These are phyloP conservation scores for Colletotrichum navitas DNA, from an alignment of 2,329 filamentous ascomycete species.

Conservation along the genomic window DNA sequence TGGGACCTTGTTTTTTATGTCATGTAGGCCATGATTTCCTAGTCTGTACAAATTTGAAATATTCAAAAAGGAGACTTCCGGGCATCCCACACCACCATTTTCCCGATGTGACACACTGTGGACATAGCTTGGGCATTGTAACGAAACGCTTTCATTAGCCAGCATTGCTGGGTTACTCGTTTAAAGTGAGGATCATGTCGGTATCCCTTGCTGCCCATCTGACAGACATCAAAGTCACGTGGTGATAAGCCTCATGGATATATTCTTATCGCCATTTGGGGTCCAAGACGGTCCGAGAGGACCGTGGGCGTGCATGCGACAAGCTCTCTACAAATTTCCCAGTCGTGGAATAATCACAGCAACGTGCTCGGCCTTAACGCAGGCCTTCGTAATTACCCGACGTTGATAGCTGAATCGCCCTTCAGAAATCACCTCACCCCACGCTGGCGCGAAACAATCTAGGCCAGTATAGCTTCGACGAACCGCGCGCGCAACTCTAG, in stretches of 20 bases:
- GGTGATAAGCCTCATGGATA: constrained; percentile 5
- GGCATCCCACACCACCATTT: background rate
- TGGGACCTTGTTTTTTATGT: constrained; percentile 46
- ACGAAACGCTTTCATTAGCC: background rate
- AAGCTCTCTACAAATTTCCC: constrained; percentile 32
- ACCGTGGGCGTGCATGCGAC: constrained; percentile 28
- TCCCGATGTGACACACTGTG: no score
- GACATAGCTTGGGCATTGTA: no score
- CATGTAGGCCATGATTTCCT: constrained; percentile 44
- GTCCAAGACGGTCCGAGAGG: constrained; percentile 20
- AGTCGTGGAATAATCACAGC: constrained; percentile 7
- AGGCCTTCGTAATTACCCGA: constrained; percentile 6
- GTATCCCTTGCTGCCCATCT: background rate
- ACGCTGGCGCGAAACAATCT: background rate
- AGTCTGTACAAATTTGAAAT: constrained; percentile 53
- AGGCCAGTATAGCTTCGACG: background rate
- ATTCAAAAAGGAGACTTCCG: constrained; percentile 26
- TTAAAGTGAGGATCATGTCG: no score
- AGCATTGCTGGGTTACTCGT: background rate
- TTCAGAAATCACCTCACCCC: background rate
- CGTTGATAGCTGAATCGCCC: background rate
- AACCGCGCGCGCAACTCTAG: background rate
- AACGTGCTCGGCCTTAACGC: constrained; percentile 12
- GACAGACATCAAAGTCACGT: constrained; percentile 1
- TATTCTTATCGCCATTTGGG: constrained; percentile 27